Percentiles rank a stretch among this genome's conserved stretches.
Evolutionary conservation across 148 eudicot genomes (phyloP).

Genomic region (Fagopyrum homotropicum): DNA sequence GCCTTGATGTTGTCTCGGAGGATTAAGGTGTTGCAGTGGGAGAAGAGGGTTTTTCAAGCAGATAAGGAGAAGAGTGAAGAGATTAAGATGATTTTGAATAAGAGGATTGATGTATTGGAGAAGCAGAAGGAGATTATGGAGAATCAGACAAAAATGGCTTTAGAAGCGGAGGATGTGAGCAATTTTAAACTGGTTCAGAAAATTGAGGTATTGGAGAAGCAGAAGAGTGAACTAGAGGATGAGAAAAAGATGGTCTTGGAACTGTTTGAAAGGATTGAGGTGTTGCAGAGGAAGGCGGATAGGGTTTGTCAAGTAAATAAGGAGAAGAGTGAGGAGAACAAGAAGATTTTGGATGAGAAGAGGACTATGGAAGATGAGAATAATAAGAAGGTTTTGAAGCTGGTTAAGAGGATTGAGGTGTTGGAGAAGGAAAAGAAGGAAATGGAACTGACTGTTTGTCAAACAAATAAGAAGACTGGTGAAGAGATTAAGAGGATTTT

Average conservation of each 20-base stretch:
- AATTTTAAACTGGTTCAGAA: background rate
- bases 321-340: constrained; percentile 2
- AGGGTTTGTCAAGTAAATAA: background rate
- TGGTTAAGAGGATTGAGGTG: background rate
- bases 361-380: background rate
- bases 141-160: background rate
- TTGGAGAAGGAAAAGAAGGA: background rate
- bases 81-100: background rate
- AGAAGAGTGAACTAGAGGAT: background rate
- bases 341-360: background rate
- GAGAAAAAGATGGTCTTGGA: background rate
- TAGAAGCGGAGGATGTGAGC: background rate
- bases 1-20: background rate
- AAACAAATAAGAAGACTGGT: background rate
- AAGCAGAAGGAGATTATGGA: background rate
- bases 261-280: background rate
- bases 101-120: too few species aligned
- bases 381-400: background rate
- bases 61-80: background rate
- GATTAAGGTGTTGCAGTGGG: background rate
- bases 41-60: background rate
- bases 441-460: background rate
- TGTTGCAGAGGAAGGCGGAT: background rate
- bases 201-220: background rate
- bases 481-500: background rate